Percentiles rank a stretch among this genome's conserved stretches.
Conservation (phyloP, 768 basidiomycete genomes). For the Gloeostereum incarnatum region DNA sequence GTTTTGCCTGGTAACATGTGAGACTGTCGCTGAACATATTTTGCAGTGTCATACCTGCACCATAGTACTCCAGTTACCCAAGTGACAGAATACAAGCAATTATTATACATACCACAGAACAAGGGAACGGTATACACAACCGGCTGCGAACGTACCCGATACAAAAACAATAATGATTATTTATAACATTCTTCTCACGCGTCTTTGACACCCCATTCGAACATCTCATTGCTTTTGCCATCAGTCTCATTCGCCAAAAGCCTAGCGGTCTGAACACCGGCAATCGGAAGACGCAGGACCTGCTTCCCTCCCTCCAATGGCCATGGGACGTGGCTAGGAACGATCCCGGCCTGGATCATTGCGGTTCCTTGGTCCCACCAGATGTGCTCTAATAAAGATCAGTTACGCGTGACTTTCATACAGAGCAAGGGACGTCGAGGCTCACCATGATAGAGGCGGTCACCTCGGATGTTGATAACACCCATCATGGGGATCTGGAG, state of each 20-base stretch:
- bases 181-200: no score
- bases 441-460: constrained; percentile 18
- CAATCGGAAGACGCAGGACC: constrained; percentile 14
- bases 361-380: constrained; percentile 22
- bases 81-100: no score
- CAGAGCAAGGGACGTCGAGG: background rate
- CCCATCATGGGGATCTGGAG: constrained; percentile 43
- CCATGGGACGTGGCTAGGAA: constrained; percentile 14
- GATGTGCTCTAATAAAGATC: constrained; percentile 18
- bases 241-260: constrained; percentile 15
- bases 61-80: background rate
- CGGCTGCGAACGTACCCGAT: no score
- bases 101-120: no score
- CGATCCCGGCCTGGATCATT: constrained; percentile 13
- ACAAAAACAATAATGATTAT: no score
- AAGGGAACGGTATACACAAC: no score
- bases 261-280: constrained; percentile 15
- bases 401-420: background rate
- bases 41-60: background rate
- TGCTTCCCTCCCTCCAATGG: constrained; percentile 10
- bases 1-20: background rate
- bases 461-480: constrained; percentile 41
- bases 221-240: constrained; percentile 17
- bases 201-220: constrained; percentile 14
- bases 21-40: background rate